Percentiles rank a stretch among this genome's conserved stretches.
phyloP scores from a whole-genome alignment of 805 yeast genomes.

The Teunomyces tritomae region DNA sequence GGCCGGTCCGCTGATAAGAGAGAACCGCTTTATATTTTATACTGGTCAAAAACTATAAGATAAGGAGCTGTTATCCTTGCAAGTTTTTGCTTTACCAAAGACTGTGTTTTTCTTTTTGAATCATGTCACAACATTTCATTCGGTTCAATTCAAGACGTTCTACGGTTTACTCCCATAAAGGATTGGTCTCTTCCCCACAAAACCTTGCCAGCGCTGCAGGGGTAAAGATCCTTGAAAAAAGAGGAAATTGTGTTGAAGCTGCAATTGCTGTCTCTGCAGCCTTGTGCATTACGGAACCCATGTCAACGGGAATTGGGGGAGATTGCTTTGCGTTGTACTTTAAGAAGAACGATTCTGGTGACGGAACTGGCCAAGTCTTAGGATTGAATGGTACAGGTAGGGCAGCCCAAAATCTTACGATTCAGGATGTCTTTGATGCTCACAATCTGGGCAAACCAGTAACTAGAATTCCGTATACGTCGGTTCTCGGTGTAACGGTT shows the following conservation, averaged over 20 bases:
- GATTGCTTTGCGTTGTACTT: constrained; percentile 66
- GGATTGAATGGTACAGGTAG: constrained; percentile 81
- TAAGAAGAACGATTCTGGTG: constrained; percentile 23
- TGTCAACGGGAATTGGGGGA: constrained; percentile 65
- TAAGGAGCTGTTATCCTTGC: not conserved
- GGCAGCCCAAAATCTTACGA: constrained; percentile 49
- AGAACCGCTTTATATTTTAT: not conserved
- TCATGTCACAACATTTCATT: constrained; percentile 6
- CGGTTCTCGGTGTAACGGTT: constrained; percentile 62
- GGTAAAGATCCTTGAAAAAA: constrained; percentile 56
- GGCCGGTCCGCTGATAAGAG: not conserved
- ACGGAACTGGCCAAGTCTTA: constrained; percentile 46
- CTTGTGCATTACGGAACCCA: constrained; percentile 54
- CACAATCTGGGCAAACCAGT: constrained; percentile 39
- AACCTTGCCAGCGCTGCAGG: constrained; percentile 79
- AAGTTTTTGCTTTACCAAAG: not conserved
- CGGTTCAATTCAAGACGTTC: constrained; percentile 62
- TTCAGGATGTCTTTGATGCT: constrained; percentile 47
- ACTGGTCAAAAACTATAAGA: too few relatives aligned
- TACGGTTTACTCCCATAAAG: constrained; percentile 68
- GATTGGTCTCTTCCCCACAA: constrained; percentile 73
- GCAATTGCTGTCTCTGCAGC: constrained; percentile 60
- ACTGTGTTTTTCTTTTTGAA: too few relatives aligned
- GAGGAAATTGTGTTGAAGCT: constrained; percentile 74
- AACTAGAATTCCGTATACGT: constrained; percentile 48